Evolutionary conservation across 2,329 filamentous ascomycete species (phyloP).

Genomic region (Elsinoe ampelina): DNA sequence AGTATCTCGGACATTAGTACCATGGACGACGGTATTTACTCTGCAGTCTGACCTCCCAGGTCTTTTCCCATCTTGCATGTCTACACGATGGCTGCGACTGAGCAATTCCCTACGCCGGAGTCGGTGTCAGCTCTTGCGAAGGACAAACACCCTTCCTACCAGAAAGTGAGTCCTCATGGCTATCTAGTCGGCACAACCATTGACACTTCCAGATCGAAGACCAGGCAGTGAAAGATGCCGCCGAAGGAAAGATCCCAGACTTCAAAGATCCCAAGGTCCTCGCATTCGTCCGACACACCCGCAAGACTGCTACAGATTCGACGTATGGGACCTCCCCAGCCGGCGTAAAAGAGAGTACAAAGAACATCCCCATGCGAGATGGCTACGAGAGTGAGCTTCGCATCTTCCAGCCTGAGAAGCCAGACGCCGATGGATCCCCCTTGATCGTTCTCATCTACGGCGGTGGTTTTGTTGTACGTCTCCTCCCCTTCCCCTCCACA

Average conservation of each 20-base stretch:
- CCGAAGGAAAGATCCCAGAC: neutral
- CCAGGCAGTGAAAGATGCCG: conserved; percentile 3
- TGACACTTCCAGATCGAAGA: neutral
- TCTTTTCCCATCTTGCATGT: neutral
- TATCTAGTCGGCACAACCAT: neutral
- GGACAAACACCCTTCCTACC: conserved; percentile 6
- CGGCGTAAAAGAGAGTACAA: conserved; percentile 28
- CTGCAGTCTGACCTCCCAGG: neutral
- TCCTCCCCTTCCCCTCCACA: neutral
- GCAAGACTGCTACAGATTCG: neutral
- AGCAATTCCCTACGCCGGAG: conserved; percentile 4
- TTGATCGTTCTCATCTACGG: conserved; percentile 25
- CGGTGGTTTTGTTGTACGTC: conserved; percentile 14
- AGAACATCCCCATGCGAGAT: conserved; percentile 28
- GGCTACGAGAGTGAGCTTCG: conserved; percentile 27
- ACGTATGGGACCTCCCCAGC: conserved; percentile 9
- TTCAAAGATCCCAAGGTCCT: neutral
- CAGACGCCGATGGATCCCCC: conserved; percentile 18
- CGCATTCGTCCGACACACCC: neutral
- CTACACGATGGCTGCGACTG: neutral
- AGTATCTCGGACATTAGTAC: no score
- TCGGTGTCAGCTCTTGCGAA: neutral
- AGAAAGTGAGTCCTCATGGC: neutral
- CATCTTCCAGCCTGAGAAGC: conserved; percentile 26
- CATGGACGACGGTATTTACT: neutral